Percentiles rank a stretch among this genome's conserved stretches.
Conservation (phyloP, 2,329 filamentous ascomycete species). For the Monilinia fructigena region DNA sequence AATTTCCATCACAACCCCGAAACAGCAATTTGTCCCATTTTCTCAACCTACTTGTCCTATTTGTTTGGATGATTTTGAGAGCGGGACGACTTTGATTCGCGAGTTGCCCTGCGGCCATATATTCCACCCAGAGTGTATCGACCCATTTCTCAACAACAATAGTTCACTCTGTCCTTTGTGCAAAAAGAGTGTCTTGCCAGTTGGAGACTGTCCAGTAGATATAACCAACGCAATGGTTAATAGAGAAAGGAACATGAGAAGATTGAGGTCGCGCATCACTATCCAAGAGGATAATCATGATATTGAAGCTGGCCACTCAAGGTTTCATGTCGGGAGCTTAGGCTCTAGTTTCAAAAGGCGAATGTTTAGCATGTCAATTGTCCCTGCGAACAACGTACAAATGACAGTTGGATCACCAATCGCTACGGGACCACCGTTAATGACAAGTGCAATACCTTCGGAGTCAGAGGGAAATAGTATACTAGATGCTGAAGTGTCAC, state of each 20-base stretch:
- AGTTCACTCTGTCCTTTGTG: conserved; percentile 90
- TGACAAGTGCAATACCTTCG: conserved; percentile 20
- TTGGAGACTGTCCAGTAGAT: conserved; percentile 59
- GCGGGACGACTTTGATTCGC: conserved; percentile 69
- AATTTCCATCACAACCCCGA: background rate
- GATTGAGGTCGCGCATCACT: conserved; percentile 38
- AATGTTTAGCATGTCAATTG: conserved; percentile 15
- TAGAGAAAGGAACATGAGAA: conserved; percentile 68
- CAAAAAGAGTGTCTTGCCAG: conserved; percentile 77
- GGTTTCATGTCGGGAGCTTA: conserved; percentile 24
- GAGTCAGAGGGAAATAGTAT: conserved; percentile 17
- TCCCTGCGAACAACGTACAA: conserved; percentile 1
- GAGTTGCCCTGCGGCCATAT: conserved; percentile 90
- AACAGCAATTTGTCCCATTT: conserved; percentile 47
- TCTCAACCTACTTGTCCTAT: conserved; percentile 86
- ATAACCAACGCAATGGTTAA: conserved; percentile 87
- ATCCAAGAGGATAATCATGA: conserved; percentile 27
- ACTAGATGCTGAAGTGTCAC: conserved; percentile 12
- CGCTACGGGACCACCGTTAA: conserved; percentile 26
- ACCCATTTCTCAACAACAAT: conserved; percentile 73
- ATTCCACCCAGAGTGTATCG: conserved; percentile 89
- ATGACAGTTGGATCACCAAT: conserved; percentile 22
- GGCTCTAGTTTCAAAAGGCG: conserved; percentile 23
- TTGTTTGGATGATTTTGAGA: conserved; percentile 77
- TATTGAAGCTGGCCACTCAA: conserved; percentile 21